Percentiles rank a stretch among this genome's conserved stretches.
Evolutionary conservation across 1,284 basidiomycete species (phyloP).

Genomic region (Austroboletus niveus): DNA sequence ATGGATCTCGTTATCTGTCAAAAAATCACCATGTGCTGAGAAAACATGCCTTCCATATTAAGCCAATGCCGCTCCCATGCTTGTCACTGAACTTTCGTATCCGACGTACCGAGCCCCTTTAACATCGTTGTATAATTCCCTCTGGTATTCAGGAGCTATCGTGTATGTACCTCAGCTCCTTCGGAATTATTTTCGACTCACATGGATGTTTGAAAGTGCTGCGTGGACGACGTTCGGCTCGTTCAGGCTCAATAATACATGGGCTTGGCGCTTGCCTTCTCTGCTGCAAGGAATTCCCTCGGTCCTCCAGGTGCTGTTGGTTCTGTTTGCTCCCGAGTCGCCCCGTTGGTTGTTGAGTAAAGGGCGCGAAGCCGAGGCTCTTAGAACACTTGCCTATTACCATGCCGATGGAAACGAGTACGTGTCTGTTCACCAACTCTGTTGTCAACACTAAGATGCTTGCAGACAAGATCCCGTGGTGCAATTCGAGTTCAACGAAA

Average conservation of each 20-base stretch:
- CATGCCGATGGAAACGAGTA: constrained; percentile 66
- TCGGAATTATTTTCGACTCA: background rate
- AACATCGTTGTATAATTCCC: constrained; percentile 73
- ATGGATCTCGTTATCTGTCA: background rate
- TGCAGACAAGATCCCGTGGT: constrained; percentile 64
- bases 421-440: constrained; percentile 14
- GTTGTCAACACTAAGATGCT: constrained; percentile 45
- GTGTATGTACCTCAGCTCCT: constrained; percentile 40
- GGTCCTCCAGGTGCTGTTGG: constrained; percentile 55
- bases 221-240: constrained; percentile 79
- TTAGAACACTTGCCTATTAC: constrained; percentile 66
- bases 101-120: constrained; percentile 72
- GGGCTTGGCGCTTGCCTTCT: constrained; percentile 78
- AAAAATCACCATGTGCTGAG: background rate
- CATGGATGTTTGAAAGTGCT: constrained; percentile 40
- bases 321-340: constrained; percentile 68
- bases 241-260: constrained; percentile 60
- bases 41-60: background rate
- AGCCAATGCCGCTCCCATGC: constrained; percentile 69
- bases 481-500: constrained; percentile 70
- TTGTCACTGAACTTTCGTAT: constrained; percentile 77
- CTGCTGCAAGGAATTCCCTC: constrained; percentile 65
- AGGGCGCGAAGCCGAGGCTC: constrained; percentile 60
- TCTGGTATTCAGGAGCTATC: constrained; percentile 78
- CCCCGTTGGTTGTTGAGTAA: constrained; percentile 71